Evolutionary conservation across 352 stramenopile species (phyloP).

Genomic region (Globisporangium nunn): DNA sequence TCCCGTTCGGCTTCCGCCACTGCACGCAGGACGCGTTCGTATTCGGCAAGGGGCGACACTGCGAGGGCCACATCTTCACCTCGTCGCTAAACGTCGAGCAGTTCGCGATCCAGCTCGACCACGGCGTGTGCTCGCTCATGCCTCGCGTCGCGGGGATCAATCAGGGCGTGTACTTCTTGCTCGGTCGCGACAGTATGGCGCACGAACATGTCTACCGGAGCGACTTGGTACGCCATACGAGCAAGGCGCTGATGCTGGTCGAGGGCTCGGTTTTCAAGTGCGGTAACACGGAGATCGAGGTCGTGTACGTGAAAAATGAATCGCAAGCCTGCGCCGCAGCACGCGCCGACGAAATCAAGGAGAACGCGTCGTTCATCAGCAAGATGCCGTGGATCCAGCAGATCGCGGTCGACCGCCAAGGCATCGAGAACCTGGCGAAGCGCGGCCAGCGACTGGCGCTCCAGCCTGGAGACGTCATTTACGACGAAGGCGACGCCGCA

Average conservation of each 20-base stretch:
- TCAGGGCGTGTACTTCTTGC: conserved; percentile 62
- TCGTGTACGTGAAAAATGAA: conserved; percentile 46
- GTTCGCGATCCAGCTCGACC: conserved; percentile 56
- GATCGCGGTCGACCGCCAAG: conserved; percentile 35
- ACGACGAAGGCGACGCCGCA: conserved; percentile 50
- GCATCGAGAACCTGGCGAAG: conserved; percentile 40
- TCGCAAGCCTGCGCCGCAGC: conserved; percentile 6
- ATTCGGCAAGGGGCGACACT: conserved; percentile 51
- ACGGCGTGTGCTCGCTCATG: conserved; percentile 49
- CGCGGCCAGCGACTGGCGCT: conserved; percentile 38
- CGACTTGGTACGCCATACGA: conserved; percentile 54
- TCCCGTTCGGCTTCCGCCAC: conserved; percentile 51
- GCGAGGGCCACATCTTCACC: conserved; percentile 52
- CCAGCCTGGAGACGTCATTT: conserved; percentile 35
- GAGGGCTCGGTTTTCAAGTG: conserved; percentile 59
- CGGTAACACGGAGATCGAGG: conserved; percentile 51
- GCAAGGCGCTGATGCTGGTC: conserved; percentile 65
- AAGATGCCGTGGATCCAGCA: conserved; percentile 57
- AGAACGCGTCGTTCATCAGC: conserved; percentile 35
- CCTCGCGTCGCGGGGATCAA: conserved; percentile 54
- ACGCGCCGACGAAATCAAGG: conserved; percentile 27
- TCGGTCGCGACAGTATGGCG: conserved; percentile 39
- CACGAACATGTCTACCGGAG: conserved; percentile 23
- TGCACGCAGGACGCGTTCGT: conserved; percentile 32
- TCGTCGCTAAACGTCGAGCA: conserved; percentile 50